phyloP scores from a whole-genome alignment of 805 yeast genomes.

The Ogataea glucozyma region DNA sequence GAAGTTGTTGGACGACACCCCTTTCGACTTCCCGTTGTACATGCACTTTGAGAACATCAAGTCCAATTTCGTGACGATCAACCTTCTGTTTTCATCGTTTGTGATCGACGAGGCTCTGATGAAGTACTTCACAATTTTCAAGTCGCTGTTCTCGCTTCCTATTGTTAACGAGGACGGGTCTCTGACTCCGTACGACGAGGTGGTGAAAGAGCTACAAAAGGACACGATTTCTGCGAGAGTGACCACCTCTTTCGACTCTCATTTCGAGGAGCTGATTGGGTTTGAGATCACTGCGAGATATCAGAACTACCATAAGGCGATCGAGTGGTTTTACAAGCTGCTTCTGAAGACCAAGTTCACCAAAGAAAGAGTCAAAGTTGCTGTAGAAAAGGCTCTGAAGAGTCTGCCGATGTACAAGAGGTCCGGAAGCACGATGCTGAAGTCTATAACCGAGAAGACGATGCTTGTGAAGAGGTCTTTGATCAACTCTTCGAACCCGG shows the following conservation, averaged over 20 bases:
- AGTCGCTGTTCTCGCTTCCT: slow-evolving; percentile 73
- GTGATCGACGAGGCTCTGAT: slow-evolving; percentile 52
- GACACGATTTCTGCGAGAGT: slow-evolving; percentile 68
- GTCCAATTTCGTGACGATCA: slow-evolving; percentile 75
- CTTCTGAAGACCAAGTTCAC: slow-evolving; percentile 72
- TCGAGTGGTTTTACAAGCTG: slow-evolving; percentile 73
- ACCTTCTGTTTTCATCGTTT: slow-evolving; percentile 58
- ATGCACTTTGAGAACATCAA: slow-evolving; percentile 77
- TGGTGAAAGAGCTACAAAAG: slow-evolving; percentile 67
- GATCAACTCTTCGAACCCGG: slow-evolving; percentile 62
- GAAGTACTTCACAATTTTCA: slow-evolving; percentile 64
- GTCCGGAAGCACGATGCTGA: slow-evolving; percentile 62
- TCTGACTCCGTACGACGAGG: slow-evolving; percentile 66
- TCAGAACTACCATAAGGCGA: slow-evolving; percentile 63
- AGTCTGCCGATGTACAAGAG: slow-evolving; percentile 64
- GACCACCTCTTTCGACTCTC: slow-evolving; percentile 56
- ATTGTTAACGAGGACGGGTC: slow-evolving; percentile 62
- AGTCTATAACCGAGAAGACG: slow-evolving; percentile 51
- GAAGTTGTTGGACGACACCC: slow-evolving; percentile 32
- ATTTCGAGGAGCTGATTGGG: slow-evolving; percentile 65
- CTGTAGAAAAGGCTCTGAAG: slow-evolving; percentile 61
- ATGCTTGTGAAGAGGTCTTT: slow-evolving; percentile 59
- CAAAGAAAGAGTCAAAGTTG: slow-evolving; percentile 63
- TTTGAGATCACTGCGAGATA: slow-evolving; percentile 62
- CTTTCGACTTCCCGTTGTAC: slow-evolving; percentile 59